These are phyloP conservation scores for Styphnolobium japonicum DNA, from an alignment of 306 rosid species.

Conservation along the genomic window DNA sequence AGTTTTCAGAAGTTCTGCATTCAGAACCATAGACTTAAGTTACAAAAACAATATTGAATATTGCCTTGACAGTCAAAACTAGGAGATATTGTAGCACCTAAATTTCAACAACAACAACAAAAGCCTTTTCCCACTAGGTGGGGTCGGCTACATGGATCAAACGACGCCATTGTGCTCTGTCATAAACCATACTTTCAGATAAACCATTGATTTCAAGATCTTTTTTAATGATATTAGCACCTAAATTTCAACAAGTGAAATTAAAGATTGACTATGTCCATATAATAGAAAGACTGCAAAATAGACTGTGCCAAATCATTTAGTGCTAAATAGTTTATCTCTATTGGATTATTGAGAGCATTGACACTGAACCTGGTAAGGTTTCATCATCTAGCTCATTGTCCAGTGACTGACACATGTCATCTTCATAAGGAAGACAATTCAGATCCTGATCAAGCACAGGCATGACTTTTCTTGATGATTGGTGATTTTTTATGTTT, in stretches of 20 bases:
- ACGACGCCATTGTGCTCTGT: no score
- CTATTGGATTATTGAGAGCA: slow-evolving; percentile 5
- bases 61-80: slow-evolving; percentile 7
- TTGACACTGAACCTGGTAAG: slow-evolving; percentile 57
- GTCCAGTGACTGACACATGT: slow-evolving; percentile 36
- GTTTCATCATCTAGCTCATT: slow-evolving; percentile 36
- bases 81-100: neutral
- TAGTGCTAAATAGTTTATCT: slow-evolving; percentile 11
- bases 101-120: no score
- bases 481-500: slow-evolving; percentile 24
- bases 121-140: no score
- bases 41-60: neutral
- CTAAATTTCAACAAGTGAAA: slow-evolving; percentile 4
- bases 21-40: neutral
- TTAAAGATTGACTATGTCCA: slow-evolving; percentile 10
- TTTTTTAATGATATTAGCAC: no score
- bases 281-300: slow-evolving; percentile 2
- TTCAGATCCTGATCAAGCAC: slow-evolving; percentile 71
- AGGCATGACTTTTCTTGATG: slow-evolving; percentile 34
- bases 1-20: neutral
- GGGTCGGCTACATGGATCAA: no score
- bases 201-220: no score
- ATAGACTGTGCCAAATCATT: neutral
- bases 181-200: no score
- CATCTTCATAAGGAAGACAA: slow-evolving; percentile 57